Conservation (phyloP, 2,329 filamentous ascomycete genomes). For the Dryadomyces sulphureus region DNA sequence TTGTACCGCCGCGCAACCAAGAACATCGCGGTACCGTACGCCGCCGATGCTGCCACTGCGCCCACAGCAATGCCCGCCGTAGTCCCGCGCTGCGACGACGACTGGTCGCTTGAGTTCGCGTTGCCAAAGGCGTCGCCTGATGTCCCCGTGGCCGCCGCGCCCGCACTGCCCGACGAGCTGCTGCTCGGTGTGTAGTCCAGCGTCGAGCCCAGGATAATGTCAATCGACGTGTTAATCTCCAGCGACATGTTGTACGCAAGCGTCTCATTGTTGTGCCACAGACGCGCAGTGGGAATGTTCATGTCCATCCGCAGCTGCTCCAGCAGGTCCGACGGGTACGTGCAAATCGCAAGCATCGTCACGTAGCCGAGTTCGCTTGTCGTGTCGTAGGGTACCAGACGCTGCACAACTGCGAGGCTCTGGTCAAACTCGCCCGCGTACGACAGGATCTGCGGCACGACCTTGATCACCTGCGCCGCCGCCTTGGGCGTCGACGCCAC, state of each 20-base stretch:
- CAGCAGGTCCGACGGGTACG: constrained; percentile 56
- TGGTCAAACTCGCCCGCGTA: constrained; percentile 43
- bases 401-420: constrained; percentile 47
- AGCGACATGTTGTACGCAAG: constrained; percentile 60
- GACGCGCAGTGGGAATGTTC: constrained; percentile 50
- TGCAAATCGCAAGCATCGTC: constrained; percentile 58
- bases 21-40: constrained; percentile 93
- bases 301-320: constrained; percentile 54
- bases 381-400: constrained; percentile 65
- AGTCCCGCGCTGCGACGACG: constrained; percentile 45
- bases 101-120: constrained; percentile 27
- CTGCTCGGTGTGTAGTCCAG: constrained; percentile 25
- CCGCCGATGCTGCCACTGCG: constrained; percentile 61
- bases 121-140: constrained; percentile 21
- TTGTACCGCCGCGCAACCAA: constrained; percentile 82
- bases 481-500: constrained; percentile 58
- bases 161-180: constrained; percentile 17
- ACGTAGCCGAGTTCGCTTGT: constrained; percentile 55
- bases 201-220: constrained; percentile 36
- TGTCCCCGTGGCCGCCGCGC: constrained; percentile 11
- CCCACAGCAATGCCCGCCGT: constrained; percentile 60
- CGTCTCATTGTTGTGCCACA: constrained; percentile 56
- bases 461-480: constrained; percentile 72
- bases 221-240: constrained; percentile 74
- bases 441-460: constrained; percentile 55